A percentile compares a stretch with the other conserved stretches of the same genome.
phyloP scores from a whole-genome alignment of 208 protist genomes.

The Phytomonas sp. region DNA sequence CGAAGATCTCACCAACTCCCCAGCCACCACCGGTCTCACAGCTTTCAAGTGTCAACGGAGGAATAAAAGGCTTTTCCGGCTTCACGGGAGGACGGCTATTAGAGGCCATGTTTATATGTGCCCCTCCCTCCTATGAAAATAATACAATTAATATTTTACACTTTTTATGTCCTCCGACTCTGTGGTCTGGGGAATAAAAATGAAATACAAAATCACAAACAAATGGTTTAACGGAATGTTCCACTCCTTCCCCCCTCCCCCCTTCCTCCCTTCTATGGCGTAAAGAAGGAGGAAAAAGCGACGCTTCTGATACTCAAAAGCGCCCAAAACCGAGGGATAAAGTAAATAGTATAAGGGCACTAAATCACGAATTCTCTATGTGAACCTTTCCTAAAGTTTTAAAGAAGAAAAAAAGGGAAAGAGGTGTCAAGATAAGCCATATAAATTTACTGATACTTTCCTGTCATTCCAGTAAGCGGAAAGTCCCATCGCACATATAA shows the following conservation, averaged over 20 bases:
- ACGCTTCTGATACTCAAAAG: background rate
- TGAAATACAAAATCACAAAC: background rate
- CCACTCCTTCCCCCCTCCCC: background rate
- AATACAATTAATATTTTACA: background rate
- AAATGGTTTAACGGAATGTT: background rate
- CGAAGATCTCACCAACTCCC: slow-evolving; percentile 50
- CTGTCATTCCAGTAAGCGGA: background rate
- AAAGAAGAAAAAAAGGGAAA: background rate
- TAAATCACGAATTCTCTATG: background rate
- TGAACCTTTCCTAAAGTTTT: background rate
- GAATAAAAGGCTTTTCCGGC: slow-evolving; percentile 13
- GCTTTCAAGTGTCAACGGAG: slow-evolving; percentile 28
- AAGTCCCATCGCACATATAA: background rate
- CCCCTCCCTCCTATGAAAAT: background rate
- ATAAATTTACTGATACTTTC: background rate
- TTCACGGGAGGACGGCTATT: slow-evolving; percentile 2
- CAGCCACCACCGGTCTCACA: slow-evolving; percentile 62
- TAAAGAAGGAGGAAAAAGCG: background rate
- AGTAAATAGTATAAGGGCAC: background rate
- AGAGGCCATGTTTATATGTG: slow-evolving; percentile 1
- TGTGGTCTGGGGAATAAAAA: background rate
- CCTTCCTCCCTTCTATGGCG: slow-evolving; percentile 3
- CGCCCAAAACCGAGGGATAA: background rate
- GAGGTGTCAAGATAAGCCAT: background rate
- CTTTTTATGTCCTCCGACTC: slow-evolving; percentile 14